Evolutionary conservation across 83 land plant species (phyloP).

Genomic region (Picea abies): DNA sequence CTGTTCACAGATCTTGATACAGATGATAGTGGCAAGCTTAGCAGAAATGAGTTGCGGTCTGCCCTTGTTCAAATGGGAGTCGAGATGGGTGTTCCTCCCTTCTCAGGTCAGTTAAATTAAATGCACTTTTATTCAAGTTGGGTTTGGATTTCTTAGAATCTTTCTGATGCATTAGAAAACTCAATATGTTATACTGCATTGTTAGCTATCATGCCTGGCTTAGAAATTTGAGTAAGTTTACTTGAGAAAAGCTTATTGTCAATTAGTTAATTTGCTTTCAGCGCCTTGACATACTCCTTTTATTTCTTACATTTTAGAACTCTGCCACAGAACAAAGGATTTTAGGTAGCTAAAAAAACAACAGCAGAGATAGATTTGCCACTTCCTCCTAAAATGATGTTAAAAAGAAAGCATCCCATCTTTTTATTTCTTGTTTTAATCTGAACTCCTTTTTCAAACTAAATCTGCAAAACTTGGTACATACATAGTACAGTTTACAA

Average conservation of each 20-base stretch:
- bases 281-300: not conserved
- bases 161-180: not conserved
- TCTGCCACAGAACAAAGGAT: too few relatives aligned
- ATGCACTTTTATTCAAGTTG: not conserved
- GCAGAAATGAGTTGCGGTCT: constrained; percentile 51
- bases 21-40: constrained; percentile 75
- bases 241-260: not conserved
- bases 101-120: constrained; percentile 54
- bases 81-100: constrained; percentile 77
- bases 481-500: too few relatives aligned
- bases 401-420: too few relatives aligned
- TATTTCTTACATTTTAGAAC: too few relatives aligned
- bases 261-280: not conserved
- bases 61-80: constrained; percentile 69
- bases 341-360: too few relatives aligned
- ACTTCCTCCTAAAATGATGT: too few relatives aligned
- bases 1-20: constrained; percentile 74
- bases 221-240: not conserved
- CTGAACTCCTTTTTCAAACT: too few relatives aligned
- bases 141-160: not conserved
- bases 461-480: too few relatives aligned
- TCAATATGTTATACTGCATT: not conserved
- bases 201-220: not conserved
- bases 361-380: too few relatives aligned
- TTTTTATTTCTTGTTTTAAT: too few relatives aligned